Percentiles rank a stretch among this genome's conserved stretches.
Evolutionary conservation across 108 stramenopile genomes (phyloP).

Genomic region (Nitzschia inconspicua): DNA sequence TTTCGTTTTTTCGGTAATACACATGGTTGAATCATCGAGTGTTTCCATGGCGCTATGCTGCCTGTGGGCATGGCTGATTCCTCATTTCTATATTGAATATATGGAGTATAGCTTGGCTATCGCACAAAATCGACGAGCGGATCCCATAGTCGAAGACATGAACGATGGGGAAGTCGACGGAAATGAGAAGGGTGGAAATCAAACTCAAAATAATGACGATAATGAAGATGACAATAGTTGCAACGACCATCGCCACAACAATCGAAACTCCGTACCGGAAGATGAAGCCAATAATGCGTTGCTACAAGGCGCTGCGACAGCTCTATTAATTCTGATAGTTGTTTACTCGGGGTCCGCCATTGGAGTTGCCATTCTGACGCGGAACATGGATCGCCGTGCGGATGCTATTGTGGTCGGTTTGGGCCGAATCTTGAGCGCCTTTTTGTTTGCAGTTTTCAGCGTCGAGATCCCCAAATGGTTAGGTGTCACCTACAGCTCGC

Average conservation of each 20-base stretch:
- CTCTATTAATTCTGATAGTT: too few species aligned
- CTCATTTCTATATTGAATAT: not conserved
- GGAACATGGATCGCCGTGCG: too few species aligned
- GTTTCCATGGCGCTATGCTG: not conserved
- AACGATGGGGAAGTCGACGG: not conserved
- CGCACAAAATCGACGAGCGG: not conserved
- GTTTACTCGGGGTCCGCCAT: too few species aligned
- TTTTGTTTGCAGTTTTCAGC: not conserved
- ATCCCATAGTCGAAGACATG: not conserved
- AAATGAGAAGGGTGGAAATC: not conserved
- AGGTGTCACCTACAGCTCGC: not conserved
- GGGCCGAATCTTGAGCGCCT: not conserved
- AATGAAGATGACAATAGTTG: not conserved
- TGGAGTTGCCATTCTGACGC: too few species aligned
- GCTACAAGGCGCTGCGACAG: too few species aligned
- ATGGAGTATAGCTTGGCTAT: not conserved
- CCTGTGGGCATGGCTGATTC: constrained; percentile 4
- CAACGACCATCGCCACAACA: not conserved
- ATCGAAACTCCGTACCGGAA: too few species aligned
- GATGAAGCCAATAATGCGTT: too few species aligned
- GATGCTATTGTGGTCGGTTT: not conserved
- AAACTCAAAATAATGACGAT: not conserved
- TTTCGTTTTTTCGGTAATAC: too few species aligned
- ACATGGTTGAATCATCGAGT: too few species aligned
- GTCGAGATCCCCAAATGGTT: not conserved